These are phyloP conservation scores for Pseudisothecium myosuroides DNA, from an alignment of 225 moss, liverwort and hornwort species.

Conservation along the genomic window DNA sequence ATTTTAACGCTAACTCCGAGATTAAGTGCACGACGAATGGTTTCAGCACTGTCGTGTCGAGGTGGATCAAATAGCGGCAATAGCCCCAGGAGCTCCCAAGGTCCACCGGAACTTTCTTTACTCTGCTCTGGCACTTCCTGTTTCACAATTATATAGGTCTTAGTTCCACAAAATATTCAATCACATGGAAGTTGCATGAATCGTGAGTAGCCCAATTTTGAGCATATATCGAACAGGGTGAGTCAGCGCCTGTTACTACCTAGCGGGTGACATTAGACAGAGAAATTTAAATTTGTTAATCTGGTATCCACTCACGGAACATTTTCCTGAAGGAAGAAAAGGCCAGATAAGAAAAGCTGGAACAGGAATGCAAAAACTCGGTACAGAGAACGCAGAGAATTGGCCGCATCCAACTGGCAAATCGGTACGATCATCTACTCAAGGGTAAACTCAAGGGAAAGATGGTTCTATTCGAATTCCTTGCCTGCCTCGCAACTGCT, in stretches of 20 bases:
- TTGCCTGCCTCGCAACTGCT: constrained; percentile 56
- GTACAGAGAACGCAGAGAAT: neutral
- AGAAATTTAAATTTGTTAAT: neutral
- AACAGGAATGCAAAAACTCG: neutral
- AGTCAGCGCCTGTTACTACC: neutral
- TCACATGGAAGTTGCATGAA: neutral
- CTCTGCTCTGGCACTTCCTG: constrained; percentile 57
- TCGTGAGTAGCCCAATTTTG: neutral
- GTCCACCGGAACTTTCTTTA: constrained; percentile 42
- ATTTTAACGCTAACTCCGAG: constrained; percentile 75
- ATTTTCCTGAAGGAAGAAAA: neutral
- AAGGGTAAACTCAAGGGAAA: neutral
- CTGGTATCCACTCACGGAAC: neutral
- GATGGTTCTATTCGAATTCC: neutral
- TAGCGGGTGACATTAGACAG: neutral
- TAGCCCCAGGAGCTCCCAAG: constrained; percentile 47
- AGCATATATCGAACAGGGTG: neutral
- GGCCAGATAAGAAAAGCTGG: neutral
- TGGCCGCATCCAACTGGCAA: neutral
- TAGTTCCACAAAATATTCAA: neutral
- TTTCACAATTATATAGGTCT: neutral
- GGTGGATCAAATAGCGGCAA: constrained; percentile 76
- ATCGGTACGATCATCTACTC: neutral
- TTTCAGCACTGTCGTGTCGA: constrained; percentile 73
- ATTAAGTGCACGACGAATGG: constrained; percentile 59